Evolutionary conservation across 305 asterid genomes (phyloP).

Genomic region (Solanum aculeatissimum): DNA sequence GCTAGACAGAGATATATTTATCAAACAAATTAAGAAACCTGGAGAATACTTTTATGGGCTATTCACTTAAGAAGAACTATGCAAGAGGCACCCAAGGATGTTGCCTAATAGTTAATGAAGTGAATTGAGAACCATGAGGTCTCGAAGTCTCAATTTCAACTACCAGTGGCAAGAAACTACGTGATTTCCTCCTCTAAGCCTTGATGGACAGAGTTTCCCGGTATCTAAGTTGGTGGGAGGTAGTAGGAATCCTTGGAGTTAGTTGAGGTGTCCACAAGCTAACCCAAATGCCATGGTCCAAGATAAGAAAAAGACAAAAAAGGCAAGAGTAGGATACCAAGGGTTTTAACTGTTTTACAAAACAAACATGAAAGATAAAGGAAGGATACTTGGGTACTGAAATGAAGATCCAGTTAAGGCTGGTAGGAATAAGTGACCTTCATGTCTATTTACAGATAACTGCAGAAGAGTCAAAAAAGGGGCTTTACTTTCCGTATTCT

Average conservation of each 20-base stretch:
- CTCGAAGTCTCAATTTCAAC: neutral
- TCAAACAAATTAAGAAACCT: neutral
- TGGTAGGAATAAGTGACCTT: neutral
- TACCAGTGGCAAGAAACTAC: neutral
- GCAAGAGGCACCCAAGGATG: neutral
- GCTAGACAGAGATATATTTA: neutral
- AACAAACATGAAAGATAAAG: neutral
- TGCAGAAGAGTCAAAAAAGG: neutral
- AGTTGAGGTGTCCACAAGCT: neutral
- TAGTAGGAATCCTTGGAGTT: neutral
- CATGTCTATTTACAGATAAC: neutral
- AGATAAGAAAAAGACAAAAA: neutral
- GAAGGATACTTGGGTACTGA: neutral
- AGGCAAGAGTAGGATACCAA: neutral
- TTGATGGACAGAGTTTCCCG: neutral
- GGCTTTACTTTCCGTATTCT: neutral
- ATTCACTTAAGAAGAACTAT: neutral
- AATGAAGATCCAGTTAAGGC: neutral
- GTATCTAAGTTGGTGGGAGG: neutral
- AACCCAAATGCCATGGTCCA: neutral
- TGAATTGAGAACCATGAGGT: neutral
- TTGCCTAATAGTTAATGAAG: neutral
- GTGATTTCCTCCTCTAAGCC: neutral
- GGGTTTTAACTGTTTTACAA: neutral
- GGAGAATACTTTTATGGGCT: neutral